phyloP scores from a whole-genome alignment of 106 monocot genomes.

The Apostasia shenzhenica region DNA sequence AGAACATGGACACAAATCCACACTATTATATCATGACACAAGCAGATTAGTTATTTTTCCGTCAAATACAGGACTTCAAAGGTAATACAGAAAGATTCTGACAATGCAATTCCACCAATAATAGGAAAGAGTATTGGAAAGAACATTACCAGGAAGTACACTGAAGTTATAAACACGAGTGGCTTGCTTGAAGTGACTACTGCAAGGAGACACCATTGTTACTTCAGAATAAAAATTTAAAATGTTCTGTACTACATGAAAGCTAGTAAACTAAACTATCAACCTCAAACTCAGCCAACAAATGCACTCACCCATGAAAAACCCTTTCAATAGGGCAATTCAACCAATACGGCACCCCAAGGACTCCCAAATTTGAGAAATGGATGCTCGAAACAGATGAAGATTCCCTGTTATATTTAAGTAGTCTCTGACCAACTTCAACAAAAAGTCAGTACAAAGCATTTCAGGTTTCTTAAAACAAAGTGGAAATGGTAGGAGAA shows the following conservation, averaged over 20 bases:
- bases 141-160: constrained; percentile 68
- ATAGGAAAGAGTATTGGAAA: neutral
- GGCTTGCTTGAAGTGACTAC: constrained; percentile 9
- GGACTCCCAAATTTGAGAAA: constrained; percentile 54
- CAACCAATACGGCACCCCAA: constrained; percentile 83
- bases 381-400: constrained; percentile 23
- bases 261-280: no score
- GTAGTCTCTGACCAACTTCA: constrained; percentile 54
- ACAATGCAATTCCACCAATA: neutral
- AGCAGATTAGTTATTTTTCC: no score
- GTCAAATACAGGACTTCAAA: no score
- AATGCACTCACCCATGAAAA: constrained; percentile 35
- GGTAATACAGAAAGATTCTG: neutral
- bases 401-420: constrained; percentile 36
- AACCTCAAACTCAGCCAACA: no score
- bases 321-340: constrained; percentile 64
- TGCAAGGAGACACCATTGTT: constrained; percentile 3
- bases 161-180: constrained; percentile 36
- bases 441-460: constrained; percentile 1
- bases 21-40: no score
- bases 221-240: no score
- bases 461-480: constrained; percentile 1
- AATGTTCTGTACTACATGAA: no score
- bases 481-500: neutral
- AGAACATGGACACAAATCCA: no score